phyloP scores from a whole-genome alignment of 73 alveolate genomes.

The Breviolum minutum region DNA sequence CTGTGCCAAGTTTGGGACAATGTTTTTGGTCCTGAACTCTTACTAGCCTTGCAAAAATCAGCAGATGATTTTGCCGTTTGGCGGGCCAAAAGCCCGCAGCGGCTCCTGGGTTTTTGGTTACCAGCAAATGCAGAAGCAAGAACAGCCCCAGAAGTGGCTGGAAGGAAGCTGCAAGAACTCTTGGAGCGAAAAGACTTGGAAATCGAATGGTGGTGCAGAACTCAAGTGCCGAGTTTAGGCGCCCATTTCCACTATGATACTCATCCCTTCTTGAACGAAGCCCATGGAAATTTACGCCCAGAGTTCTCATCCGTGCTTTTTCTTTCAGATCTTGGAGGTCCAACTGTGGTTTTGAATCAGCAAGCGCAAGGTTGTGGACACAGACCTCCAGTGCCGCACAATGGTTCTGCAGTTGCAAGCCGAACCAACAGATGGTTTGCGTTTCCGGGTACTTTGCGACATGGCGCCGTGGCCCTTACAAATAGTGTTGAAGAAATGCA shows the following conservation, averaged over 20 bases:
- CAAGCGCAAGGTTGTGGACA: constrained; percentile 19
- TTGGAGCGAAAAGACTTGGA: neutral
- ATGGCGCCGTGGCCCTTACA: constrained; percentile 32
- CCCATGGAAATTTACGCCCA: constrained; percentile 28
- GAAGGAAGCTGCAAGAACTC: constrained; percentile 30
- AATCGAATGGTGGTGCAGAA: constrained; percentile 72
- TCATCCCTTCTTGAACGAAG: constrained; percentile 14
- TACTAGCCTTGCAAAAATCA: neutral
- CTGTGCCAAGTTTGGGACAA: constrained; percentile 54
- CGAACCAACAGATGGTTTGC: constrained; percentile 36
- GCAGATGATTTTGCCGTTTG: constrained; percentile 47
- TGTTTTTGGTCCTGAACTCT: constrained; percentile 35
- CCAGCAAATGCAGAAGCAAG: neutral
- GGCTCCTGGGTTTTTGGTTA: constrained; percentile 51
- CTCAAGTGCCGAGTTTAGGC: constrained; percentile 56
- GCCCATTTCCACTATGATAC: constrained; percentile 75
- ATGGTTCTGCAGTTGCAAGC: constrained; percentile 21
- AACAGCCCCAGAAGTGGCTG: constrained; percentile 46
- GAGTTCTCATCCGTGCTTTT: constrained; percentile 31
- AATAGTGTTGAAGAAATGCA: neutral
- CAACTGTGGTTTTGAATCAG: constrained; percentile 48
- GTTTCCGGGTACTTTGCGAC: constrained; percentile 51
- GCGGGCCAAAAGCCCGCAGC: constrained; percentile 67
- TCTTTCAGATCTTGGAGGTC: constrained; percentile 52
- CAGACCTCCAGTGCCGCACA: constrained; percentile 2